phyloP scores from a whole-genome alignment of 495 filamentous ascomycete genomes.

The Chaetomidium leptoderma region DNA sequence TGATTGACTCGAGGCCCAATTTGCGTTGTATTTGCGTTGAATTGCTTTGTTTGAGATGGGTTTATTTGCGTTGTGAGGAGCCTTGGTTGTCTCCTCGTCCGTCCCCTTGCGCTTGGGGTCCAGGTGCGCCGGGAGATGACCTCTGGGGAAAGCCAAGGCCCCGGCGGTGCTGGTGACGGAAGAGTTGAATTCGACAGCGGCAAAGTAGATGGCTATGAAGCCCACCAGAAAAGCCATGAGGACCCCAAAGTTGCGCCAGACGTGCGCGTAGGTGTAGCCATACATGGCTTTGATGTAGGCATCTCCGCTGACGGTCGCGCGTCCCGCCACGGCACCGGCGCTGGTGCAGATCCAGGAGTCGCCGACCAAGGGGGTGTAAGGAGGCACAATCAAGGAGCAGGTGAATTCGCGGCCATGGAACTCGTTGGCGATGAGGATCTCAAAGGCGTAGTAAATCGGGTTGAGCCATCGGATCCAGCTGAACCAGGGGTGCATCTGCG shows the following conservation, averaged over 20 bases:
- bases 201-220: conserved; percentile 63
- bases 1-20: too few species aligned
- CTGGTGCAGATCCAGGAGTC: conserved; percentile 54
- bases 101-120: conserved; percentile 19
- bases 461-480: conserved; percentile 80
- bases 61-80: too few species aligned
- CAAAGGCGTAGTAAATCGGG: conserved; percentile 74
- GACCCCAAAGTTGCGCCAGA: conserved; percentile 80
- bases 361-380: conserved; percentile 29
- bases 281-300: conserved; percentile 58
- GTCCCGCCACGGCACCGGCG: conserved; percentile 47
- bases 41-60: too few species aligned
- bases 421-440: conserved; percentile 66
- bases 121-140: conserved; percentile 23
- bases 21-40: too few species aligned
- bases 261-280: conserved; percentile 55
- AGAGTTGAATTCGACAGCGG: conserved; percentile 53
- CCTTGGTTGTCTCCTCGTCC: conserved; percentile 42
- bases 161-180: conserved; percentile 30
- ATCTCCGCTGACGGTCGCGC: conserved; percentile 53
- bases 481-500: conserved; percentile 75
- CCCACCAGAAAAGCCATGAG: conserved; percentile 63
- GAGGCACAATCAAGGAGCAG: conserved; percentile 43
- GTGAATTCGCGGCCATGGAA: conserved; percentile 52
- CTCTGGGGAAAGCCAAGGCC: conserved; percentile 32